Percentiles rank a stretch among this genome's conserved stretches.
Conservation (phyloP, 2,329 filamentous ascomycete genomes). For the Aschersonia sp. region DNA sequence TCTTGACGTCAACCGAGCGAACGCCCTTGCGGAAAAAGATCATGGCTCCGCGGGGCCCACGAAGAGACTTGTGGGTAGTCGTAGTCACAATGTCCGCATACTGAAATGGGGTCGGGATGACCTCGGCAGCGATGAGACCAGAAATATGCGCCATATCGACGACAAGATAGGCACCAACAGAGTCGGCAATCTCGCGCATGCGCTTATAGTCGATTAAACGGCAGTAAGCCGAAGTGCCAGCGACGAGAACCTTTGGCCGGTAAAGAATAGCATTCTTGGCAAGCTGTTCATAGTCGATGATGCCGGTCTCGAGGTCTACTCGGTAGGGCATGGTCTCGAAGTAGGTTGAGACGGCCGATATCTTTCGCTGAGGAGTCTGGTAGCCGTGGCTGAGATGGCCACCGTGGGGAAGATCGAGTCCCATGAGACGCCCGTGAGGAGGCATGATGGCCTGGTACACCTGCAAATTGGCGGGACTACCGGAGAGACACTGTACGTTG, state of each 20-base stretch:
- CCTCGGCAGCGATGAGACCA: constrained; percentile 80
- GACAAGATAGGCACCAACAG: constrained; percentile 84
- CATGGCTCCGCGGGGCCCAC: constrained; percentile 95
- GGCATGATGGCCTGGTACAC: constrained; percentile 97
- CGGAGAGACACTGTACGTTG: constrained; percentile 90
- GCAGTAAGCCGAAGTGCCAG: constrained; percentile 96
- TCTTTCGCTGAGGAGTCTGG: constrained; percentile 92
- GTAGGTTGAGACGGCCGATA: constrained; percentile 96
- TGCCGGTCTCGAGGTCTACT: constrained; percentile 74
- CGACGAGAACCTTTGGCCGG: constrained; percentile 91
- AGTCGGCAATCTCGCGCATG: constrained; percentile 93
- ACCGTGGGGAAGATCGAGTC: constrained; percentile 85
- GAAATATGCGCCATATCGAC: constrained; percentile 99
- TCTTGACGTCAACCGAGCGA: constrained; percentile 78
- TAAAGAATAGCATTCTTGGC: constrained; percentile 84
- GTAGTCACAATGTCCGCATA: constrained; percentile 95
- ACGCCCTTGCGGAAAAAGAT: constrained; percentile 99
- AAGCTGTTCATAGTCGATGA: constrained; percentile 93
- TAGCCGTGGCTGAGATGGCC: constrained; percentile 95
- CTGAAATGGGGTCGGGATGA: constrained; percentile 85
- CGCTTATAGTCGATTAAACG: constrained; percentile 91
- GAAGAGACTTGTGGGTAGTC: constrained; percentile 97
- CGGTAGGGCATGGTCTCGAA: constrained; percentile 98
- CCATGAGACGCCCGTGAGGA: constrained; percentile 92
- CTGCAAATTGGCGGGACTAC: constrained; percentile 92